phyloP scores from a whole-genome alignment of 768 basidiomycete species.

The Pisolithus orientalis region DNA sequence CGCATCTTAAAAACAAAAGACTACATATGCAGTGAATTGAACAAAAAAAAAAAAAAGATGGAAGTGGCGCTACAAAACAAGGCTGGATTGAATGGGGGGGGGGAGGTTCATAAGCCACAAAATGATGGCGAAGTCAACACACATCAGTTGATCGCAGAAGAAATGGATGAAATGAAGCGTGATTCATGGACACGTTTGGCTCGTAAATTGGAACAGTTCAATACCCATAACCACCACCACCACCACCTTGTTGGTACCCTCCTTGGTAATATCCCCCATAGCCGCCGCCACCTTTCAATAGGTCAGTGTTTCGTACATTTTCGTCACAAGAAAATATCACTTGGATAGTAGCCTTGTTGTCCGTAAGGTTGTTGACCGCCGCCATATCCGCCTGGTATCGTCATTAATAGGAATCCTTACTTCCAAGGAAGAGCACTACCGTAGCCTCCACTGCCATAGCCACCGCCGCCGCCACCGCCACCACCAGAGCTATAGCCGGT shows the following conservation, averaged over 20 bases:
- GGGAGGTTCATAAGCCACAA: too few relatives aligned
- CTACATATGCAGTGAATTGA: too few relatives aligned
- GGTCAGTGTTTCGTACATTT: background rate
- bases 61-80: too few relatives aligned
- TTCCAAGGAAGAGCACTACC: background rate
- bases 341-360: too few relatives aligned
- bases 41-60: too few relatives aligned
- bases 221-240: background rate
- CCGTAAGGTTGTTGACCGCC: background rate
- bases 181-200: too few relatives aligned
- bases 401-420: background rate
- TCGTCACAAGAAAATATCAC: background rate
- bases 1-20: too few relatives aligned
- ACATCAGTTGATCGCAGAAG: background rate
- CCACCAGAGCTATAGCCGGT: conserved; percentile 35
- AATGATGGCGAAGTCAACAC: too few relatives aligned
- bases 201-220: background rate
- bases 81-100: too few relatives aligned
- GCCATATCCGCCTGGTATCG: background rate
- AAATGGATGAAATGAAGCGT: background rate
- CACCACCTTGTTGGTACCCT: background rate
- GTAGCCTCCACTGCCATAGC: conserved; percentile 1
- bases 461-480: conserved; percentile 26
- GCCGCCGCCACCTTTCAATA: background rate
- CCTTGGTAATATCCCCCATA: background rate